Evolutionary conservation across 345 rosid species (phyloP), one percentile per base, ranked within the genome.

Genomic region (Populus nigra): DNA sequence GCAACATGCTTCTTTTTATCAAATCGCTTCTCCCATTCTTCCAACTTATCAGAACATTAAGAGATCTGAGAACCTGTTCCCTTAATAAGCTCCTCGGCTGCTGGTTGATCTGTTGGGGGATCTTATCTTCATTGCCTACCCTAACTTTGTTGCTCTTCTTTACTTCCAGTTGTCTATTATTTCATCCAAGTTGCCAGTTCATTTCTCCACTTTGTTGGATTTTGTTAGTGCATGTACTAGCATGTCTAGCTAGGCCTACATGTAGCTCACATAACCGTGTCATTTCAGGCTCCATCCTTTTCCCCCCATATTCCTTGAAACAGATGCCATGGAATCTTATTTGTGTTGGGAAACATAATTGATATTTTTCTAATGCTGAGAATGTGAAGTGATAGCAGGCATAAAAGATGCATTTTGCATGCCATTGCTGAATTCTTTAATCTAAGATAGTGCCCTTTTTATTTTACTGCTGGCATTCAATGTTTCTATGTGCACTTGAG

Each of bases 401-500:
- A 25, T 39, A 25, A 62, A 62, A 38, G 36, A 41, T 23, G 23
- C 31, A 11, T 49, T 9, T 57, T 57, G 27, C 63, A 57, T n/a
- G 23, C 63, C 57, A 50, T 53, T 20, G 59, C 20, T 59, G 65
- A 59, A 59, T 59, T 59, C 65, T 59, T 59, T 59, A 59, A 59
- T 59, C 65, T 10, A 3, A 23, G 29, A 27, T 2, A 23, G 65
- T 59, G 65, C 15, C 27, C 29, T 23, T 59, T 59, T 59, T 59
- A 59, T 10, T n/a, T n/a, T 23, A 59, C 29, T 59, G 65, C 29
- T 59, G 65, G 65, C 65, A 23, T 59, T 59, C 65, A 59, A 59
- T 65, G 69, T 31, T 33, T 65, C 69, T 62, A 62, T 29, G 23
- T 23, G 68, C 69, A 62, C 35, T 71, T 71, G 63, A 77, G 75